These are phyloP conservation scores for sorghum (Sorghum bicolor) DNA, from an alignment of 176 grass and related monocot species.

Conservation along the genomic window Sorghum_bicolor_NCBIv3 NC_012872.2:2232501-2233000, in stretches of 20 bases:
- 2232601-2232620: background rate
- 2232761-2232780: background rate
- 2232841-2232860: background rate
- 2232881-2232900: constrained; percentile 29
- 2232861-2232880: constrained; percentile 22
- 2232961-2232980: constrained; percentile 42
- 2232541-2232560: constrained; percentile 36
- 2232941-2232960: constrained; percentile 18
- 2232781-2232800: background rate
- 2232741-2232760: background rate
- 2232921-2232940: background rate
- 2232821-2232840: background rate
- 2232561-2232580: background rate
- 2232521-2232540: background rate
- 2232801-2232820: background rate
- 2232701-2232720: background rate
- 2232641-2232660: constrained; percentile 8
- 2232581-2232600: background rate
- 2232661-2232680: background rate
- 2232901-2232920: constrained; percentile 1
- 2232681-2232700: constrained; percentile 34
- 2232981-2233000: constrained; percentile 27
- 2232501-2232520: background rate
- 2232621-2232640: background rate
- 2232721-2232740: background rate